These are phyloP conservation scores for Pisolithus orientalis DNA, from an alignment of 768 basidiomycete genomes.

Conservation along the genomic window DNA sequence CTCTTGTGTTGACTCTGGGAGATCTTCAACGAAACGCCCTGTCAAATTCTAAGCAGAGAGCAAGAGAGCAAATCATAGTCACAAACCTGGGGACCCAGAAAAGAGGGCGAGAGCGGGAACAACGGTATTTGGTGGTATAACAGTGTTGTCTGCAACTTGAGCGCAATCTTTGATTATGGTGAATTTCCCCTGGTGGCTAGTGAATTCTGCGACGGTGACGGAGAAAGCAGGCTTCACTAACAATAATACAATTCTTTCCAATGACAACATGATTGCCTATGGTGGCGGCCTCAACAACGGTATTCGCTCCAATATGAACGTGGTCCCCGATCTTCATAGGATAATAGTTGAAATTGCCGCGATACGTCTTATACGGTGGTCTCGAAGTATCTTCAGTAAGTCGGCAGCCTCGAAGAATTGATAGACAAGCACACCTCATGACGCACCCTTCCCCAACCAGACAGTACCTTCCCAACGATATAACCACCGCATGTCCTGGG, in stretches of 20 bases:
- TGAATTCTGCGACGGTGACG: conserved; percentile 1
- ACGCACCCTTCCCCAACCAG: conserved; percentile 85
- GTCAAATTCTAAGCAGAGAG: conserved; percentile 1
- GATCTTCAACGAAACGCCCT: conserved; percentile 79
- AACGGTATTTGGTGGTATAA: conserved; percentile 88
- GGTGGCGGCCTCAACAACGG: conserved; percentile 88
- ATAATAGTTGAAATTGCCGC: conserved; percentile 92
- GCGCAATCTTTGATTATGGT: conserved; percentile 95
- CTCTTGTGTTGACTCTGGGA: conserved; percentile 94
- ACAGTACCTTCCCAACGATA: conserved; percentile 91
- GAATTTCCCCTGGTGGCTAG: conserved; percentile 73
- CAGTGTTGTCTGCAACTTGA: conserved; percentile 80
- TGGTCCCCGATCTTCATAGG: conserved; percentile 96
- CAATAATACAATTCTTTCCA: conserved; percentile 93
- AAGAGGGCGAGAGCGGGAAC: conserved; percentile 85
- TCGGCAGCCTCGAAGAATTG: neutral
- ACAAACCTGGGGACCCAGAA: conserved; percentile 81
- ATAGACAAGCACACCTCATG: conserved; percentile 54
- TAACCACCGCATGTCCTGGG: conserved; percentile 88
- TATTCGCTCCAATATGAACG: conserved; percentile 87
- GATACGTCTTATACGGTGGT: conserved; percentile 85
- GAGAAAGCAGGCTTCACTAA: conserved; percentile 31
- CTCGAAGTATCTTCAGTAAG: conserved; percentile 27
- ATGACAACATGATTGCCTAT: conserved; percentile 94
- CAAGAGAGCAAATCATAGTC: neutral